These are phyloP conservation scores for Phialemonium atrogriseum DNA, from an alignment of 2,329 filamentous ascomycete species.

Conservation along the genomic window DNA sequence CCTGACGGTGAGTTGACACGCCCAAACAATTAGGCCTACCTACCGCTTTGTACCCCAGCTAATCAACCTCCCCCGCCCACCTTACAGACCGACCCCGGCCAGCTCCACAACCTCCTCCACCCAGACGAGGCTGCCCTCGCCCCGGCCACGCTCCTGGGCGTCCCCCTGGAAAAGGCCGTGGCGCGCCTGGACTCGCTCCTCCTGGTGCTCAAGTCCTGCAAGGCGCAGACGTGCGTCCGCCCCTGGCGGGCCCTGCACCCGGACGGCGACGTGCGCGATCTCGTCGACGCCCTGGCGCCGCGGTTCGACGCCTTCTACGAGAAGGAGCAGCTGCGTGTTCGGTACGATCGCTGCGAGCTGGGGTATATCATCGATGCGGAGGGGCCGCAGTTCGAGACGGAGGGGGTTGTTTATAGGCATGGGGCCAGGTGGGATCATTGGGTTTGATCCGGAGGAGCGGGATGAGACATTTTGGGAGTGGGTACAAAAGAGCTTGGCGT, in stretches of 20 bases:
- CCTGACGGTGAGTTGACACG: constrained; percentile 31
- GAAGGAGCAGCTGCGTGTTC: constrained; percentile 37
- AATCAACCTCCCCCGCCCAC: too few relatives aligned
- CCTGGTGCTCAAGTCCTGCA: constrained; percentile 54
- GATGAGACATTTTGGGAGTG: not conserved
- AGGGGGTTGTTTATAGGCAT: constrained; percentile 18
- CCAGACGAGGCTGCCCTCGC: constrained; percentile 5
- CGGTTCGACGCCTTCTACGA: constrained; percentile 46
- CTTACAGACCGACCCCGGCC: constrained; percentile 43
- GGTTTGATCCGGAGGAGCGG: constrained; percentile 10
- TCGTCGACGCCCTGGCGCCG: constrained; percentile 40
- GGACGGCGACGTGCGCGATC: constrained; percentile 36
- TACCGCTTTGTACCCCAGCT: too few relatives aligned
- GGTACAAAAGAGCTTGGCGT: not conserved
- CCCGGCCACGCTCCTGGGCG: constrained; percentile 20
- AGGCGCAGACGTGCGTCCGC: constrained; percentile 39
- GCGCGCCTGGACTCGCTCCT: constrained; percentile 49
- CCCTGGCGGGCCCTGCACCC: constrained; percentile 53
- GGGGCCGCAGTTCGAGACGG: constrained; percentile 36
- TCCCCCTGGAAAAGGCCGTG: constrained; percentile 29
- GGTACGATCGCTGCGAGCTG: constrained; percentile 42
- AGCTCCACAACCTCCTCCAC: constrained; percentile 36
- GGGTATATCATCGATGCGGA: constrained; percentile 50
- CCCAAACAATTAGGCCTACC: not conserved
- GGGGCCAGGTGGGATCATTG: constrained; percentile 19